Evolutionary conservation across 2,329 filamentous ascomycete species (phyloP).

Genomic region (Mycocentrospora acerina): DNA sequence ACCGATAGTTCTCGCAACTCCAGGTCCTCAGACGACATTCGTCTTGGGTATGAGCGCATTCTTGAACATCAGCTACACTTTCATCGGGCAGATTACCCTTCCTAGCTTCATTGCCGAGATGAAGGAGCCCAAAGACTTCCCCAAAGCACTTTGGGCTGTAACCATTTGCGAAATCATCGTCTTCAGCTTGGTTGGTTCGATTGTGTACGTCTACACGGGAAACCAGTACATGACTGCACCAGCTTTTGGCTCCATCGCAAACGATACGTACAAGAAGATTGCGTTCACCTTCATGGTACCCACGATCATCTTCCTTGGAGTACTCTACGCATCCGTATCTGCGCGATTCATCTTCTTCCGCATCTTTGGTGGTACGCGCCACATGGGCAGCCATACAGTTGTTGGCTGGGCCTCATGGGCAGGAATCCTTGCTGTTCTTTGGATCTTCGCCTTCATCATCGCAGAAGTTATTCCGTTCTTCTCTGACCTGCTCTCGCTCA

Average conservation of each 20-base stretch:
- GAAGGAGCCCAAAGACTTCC: conserved; percentile 78
- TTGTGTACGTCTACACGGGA: conserved; percentile 85
- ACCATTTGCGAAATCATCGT: conserved; percentile 85
- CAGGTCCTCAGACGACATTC: conserved; percentile 72
- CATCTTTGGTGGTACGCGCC: conserved; percentile 74
- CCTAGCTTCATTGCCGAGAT: conserved; percentile 96
- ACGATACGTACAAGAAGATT: conserved; percentile 77
- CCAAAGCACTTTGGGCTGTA: conserved; percentile 88
- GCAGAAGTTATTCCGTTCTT: conserved; percentile 95
- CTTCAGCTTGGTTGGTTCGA: conserved; percentile 77
- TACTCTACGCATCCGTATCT: conserved; percentile 86
- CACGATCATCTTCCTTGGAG: conserved; percentile 87
- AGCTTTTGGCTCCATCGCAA: conserved; percentile 80
- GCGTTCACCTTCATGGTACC: conserved; percentile 95
- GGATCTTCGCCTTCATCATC: conserved; percentile 90
- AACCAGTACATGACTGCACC: conserved; percentile 86
- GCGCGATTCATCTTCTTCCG: conserved; percentile 92
- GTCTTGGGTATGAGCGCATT: conserved; percentile 83
- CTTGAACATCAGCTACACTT: conserved; percentile 93
- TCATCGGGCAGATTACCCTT: conserved; percentile 92
- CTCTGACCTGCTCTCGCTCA: conserved; percentile 69
- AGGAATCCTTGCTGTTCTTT: conserved; percentile 70
- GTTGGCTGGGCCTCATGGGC: conserved; percentile 80
- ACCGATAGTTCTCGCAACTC: conserved; percentile 68
- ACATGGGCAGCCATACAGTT: conserved; percentile 78